Conservation (phyloP, 2,329 filamentous ascomycete species). For the Penicillium brevicompactum region DNA sequence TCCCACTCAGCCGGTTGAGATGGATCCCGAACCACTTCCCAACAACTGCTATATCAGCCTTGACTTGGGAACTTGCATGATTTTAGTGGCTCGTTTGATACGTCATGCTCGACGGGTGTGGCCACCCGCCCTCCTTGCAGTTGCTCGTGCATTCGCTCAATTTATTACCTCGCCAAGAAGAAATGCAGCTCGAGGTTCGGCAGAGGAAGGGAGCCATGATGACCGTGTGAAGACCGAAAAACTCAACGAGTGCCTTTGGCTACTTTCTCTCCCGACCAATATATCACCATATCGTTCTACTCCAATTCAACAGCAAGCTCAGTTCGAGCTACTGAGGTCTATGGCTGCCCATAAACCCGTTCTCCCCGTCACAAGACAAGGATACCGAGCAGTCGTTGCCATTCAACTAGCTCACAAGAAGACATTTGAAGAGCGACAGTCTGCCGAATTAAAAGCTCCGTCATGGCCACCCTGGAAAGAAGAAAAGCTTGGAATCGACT, state of each 20-base stretch:
- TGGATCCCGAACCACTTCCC: background rate
- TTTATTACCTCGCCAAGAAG: constrained; percentile 30
- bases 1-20: background rate
- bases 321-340: constrained; percentile 58
- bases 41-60: constrained; percentile 18
- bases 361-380: constrained; percentile 57
- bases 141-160: constrained; percentile 43
- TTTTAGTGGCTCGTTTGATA: constrained; percentile 50
- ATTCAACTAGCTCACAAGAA: constrained; percentile 63
- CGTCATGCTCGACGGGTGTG: constrained; percentile 54
- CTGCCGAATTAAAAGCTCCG: constrained; percentile 60
- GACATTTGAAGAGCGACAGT: constrained; percentile 57
- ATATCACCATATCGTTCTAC: constrained; percentile 52
- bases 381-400: constrained; percentile 58
- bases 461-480: constrained; percentile 70
- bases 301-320: constrained; percentile 56
- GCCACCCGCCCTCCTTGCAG: constrained; percentile 48
- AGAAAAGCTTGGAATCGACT: constrained; percentile 62
- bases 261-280: constrained; percentile 53
- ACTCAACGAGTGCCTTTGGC: constrained; percentile 53
- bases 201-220: constrained; percentile 4
- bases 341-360: constrained; percentile 60
- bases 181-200: constrained; percentile 1
- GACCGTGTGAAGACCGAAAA: constrained; percentile 40
- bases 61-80: constrained; percentile 36